These are phyloP conservation scores for Wickerhamomyces mucosus DNA, from an alignment of 805 yeast species.

Conservation along the genomic window DNA sequence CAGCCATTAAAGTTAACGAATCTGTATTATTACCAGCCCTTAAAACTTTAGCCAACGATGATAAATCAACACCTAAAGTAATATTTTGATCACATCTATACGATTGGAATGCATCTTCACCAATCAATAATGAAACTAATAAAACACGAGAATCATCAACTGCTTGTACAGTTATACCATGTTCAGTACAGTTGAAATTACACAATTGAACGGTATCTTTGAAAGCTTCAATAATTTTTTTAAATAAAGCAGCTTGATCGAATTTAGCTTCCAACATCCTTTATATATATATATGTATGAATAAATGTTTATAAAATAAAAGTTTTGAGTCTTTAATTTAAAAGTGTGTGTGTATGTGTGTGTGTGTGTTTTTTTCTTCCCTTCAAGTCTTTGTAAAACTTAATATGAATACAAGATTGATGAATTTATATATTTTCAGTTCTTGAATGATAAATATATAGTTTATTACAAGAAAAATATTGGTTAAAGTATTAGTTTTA, in stretches of 20 bases:
- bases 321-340: too few species aligned
- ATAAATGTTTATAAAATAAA: too few species aligned
- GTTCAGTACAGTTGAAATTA: slow-evolving; percentile 93
- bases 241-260: slow-evolving; percentile 83
- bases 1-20: slow-evolving; percentile 80
- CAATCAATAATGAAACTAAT: slow-evolving; percentile 79
- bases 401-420: too few species aligned
- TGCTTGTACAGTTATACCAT: slow-evolving; percentile 93
- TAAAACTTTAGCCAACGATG: slow-evolving; percentile 78
- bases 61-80: slow-evolving; percentile 85
- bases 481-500: too few species aligned
- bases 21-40: slow-evolving; percentile 89
- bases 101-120: slow-evolving; percentile 78
- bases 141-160: slow-evolving; percentile 96
- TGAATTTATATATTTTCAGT: too few species aligned
- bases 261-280: slow-evolving; percentile 95
- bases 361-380: too few species aligned
- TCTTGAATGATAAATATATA: too few species aligned
- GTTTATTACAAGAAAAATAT: too few species aligned
- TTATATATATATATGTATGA: too few species aligned
- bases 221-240: slow-evolving; percentile 87
- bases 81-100: slow-evolving; percentile 94
- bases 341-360: too few species aligned
- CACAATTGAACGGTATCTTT: slow-evolving; percentile 92
- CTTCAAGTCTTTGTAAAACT: too few species aligned